Conservation (phyloP, 1,284 basidiomycete species). For the Exobasidium cylindrosporum region DNA sequence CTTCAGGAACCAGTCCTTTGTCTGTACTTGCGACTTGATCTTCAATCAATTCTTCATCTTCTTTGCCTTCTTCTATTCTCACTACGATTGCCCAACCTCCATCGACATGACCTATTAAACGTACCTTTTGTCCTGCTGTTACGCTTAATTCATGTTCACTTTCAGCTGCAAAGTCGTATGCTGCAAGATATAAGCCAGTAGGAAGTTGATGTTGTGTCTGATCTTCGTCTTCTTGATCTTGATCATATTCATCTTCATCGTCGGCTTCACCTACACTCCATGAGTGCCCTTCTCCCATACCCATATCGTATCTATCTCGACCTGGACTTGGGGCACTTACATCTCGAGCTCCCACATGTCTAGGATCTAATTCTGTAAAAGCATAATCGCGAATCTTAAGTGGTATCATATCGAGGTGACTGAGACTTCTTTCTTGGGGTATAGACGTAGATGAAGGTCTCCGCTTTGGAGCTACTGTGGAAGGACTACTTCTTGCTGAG, state of each 20-base stretch:
- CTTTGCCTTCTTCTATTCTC: neutral
- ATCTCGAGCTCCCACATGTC: constrained; percentile 20
- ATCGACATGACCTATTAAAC: constrained; percentile 22
- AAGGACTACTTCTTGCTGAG: constrained; percentile 5
- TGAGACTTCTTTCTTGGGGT: neutral
- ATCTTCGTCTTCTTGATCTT: constrained; percentile 17
- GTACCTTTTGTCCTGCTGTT: constrained; percentile 13
- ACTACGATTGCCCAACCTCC: constrained; percentile 28
- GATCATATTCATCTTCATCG: constrained; percentile 7
- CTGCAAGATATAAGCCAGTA: constrained; percentile 18
- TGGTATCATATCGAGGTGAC: neutral
- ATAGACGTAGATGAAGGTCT: constrained; percentile 1
- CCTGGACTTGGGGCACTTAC: constrained; percentile 1
- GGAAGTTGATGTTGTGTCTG: constrained; percentile 1
- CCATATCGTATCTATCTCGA: constrained; percentile 1
- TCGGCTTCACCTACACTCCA: neutral
- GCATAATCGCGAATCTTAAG: constrained; percentile 26
- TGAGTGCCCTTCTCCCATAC: neutral
- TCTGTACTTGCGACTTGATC: constrained; percentile 7
- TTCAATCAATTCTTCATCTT: neutral
- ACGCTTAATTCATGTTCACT: constrained; percentile 21
- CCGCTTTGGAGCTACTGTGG: constrained; percentile 1
- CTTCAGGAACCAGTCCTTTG: constrained; percentile 14
- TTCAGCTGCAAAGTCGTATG: constrained; percentile 26
- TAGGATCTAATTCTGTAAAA: constrained; percentile 20